Percentiles rank a stretch among this genome's conserved stretches.
These are phyloP conservation scores for Trichoderma sp. DNA, from an alignment of 2,329 filamentous ascomycete species.

Conservation along the genomic window DNA sequence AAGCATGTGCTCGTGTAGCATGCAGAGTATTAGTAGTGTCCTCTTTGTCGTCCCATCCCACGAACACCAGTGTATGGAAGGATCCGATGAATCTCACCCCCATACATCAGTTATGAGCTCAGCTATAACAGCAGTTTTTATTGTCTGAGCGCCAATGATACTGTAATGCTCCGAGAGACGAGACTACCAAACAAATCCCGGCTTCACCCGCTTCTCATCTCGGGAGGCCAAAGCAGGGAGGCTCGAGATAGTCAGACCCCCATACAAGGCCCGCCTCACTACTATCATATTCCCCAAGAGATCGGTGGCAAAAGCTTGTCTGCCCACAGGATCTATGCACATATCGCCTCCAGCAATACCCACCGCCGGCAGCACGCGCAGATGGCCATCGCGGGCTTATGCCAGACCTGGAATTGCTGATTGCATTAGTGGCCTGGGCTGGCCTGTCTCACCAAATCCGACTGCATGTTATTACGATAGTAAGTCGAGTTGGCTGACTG, in stretches of 20 bases:
- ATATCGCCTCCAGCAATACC: neutral
- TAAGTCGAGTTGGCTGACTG: neutral
- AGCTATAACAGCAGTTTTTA: neutral
- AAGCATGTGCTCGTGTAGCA: neutral
- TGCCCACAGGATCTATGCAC: neutral
- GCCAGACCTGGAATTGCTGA: neutral
- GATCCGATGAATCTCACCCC: neutral
- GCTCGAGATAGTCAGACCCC: neutral
- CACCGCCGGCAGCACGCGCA: neutral
- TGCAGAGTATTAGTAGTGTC: neutral
- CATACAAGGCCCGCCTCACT: neutral
- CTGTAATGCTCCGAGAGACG: neutral
- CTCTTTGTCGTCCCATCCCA: neutral
- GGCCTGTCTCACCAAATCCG: constrained; percentile 3
- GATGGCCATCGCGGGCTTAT: neutral
- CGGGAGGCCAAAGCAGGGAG: neutral
- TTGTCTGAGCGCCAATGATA: neutral
- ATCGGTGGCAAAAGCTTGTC: neutral
- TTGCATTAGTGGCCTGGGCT: constrained; percentile 7
- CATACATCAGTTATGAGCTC: neutral
- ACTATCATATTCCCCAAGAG: neutral
- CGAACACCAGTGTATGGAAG: neutral
- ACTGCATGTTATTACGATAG: neutral
- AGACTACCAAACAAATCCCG: neutral
- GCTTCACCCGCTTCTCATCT: neutral